A percentile compares a stretch with the other conserved stretches of the same genome.
Conservation (phyloP, 768 basidiomycete species). For the Calocybe indica region DNA sequence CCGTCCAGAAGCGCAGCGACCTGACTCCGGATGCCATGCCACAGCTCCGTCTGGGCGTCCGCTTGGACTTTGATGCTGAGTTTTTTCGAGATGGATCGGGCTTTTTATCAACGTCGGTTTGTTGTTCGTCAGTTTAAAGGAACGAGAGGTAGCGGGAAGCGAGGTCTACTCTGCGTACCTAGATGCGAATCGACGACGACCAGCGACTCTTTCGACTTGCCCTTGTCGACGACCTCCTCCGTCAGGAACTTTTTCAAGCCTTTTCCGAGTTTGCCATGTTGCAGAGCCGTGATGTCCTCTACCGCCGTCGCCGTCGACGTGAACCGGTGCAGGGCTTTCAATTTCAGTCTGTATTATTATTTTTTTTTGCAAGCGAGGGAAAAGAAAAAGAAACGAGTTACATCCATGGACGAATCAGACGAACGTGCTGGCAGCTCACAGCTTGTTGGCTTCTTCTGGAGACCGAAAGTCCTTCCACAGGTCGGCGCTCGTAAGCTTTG, state of each 20-base stretch:
- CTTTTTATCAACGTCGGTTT: conserved; percentile 28
- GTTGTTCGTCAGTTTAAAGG: conserved; percentile 1
- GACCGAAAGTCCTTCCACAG: conserved; percentile 91
- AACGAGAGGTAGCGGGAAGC: neutral
- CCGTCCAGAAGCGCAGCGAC: conserved; percentile 84
- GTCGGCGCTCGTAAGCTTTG: conserved; percentile 81
- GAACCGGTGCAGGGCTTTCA: conserved; percentile 95
- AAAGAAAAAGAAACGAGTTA: neutral
- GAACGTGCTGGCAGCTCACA: conserved; percentile 49
- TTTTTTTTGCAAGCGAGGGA: neutral
- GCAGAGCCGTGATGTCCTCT: conserved; percentile 91
- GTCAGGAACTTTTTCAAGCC: conserved; percentile 90
- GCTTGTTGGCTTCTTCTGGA: conserved; percentile 85
- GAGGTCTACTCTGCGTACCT: conserved; percentile 43
- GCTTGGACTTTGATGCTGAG: conserved; percentile 84
- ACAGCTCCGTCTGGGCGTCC: conserved; percentile 67
- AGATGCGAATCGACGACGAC: conserved; percentile 88
- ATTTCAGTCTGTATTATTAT: conserved; percentile 59
- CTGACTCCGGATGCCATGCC: conserved; percentile 93
- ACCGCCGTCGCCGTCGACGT: conserved; percentile 95
- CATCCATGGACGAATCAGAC: conserved; percentile 6
- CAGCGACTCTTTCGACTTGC: conserved; percentile 80
- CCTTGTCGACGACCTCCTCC: conserved; percentile 81
- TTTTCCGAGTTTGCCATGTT: conserved; percentile 90
- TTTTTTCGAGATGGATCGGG: conserved; percentile 87